Evolutionary conservation across 495 filamentous ascomycete species (phyloP).

Genomic region (Xylaria bambusicola): DNA sequence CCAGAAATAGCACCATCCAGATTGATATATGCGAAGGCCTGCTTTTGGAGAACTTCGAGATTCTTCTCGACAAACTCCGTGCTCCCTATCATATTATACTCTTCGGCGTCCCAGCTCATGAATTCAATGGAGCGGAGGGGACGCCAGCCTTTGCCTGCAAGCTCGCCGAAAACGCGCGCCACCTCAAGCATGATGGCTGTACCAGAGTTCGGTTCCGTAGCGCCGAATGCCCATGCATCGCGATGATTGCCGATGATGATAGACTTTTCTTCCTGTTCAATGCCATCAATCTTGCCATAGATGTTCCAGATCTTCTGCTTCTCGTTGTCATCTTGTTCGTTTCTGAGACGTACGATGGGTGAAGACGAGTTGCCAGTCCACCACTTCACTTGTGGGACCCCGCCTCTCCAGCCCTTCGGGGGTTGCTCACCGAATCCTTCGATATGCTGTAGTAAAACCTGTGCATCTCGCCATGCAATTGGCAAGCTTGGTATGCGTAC

Average conservation of each 20-base stretch:
- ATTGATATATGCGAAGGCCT: constrained; percentile 88
- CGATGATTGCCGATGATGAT: constrained; percentile 93
- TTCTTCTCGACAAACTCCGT: constrained; percentile 96
- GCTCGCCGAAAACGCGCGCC: constrained; percentile 75
- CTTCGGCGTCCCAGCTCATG: constrained; percentile 90
- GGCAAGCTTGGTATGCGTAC: constrained; percentile 86
- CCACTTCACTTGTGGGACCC: constrained; percentile 70
- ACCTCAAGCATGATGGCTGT: constrained; percentile 91
- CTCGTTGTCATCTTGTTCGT: constrained; percentile 81
- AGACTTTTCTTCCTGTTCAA: constrained; percentile 79
- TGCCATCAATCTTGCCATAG: constrained; percentile 75
- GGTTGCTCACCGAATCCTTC: constrained; percentile 73
- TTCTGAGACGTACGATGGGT: constrained; percentile 79
- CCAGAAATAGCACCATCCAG: constrained; percentile 85
- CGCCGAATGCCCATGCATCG: constrained; percentile 90
- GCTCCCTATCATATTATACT: constrained; percentile 92
- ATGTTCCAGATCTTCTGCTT: constrained; percentile 89
- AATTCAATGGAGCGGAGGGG: constrained; percentile 94
- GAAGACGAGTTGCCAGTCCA: constrained; percentile 81
- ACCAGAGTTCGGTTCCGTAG: constrained; percentile 80
- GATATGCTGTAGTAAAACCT: constrained; percentile 73
- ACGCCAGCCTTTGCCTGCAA: constrained; percentile 76
- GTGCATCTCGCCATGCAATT: constrained; percentile 84
- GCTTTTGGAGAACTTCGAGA: constrained; percentile 68
- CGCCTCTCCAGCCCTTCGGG: constrained; percentile 74